These are phyloP conservation scores for Fomitopsis betulina DNA, from an alignment of 1,284 basidiomycete species.

Conservation along the genomic window DNA sequence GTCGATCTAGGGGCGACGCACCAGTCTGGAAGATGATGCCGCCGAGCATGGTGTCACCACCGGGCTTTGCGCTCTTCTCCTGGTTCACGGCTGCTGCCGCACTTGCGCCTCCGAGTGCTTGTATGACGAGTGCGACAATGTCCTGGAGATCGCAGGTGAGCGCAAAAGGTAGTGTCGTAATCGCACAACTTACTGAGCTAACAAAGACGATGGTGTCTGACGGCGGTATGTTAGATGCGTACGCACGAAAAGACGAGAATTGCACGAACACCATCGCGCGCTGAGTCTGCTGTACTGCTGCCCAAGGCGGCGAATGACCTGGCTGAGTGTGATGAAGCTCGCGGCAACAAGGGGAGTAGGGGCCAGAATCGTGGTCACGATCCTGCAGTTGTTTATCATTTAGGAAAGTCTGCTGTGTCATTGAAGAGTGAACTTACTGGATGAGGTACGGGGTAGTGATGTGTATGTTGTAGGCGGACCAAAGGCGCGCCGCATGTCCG, in stretches of 20 bases:
- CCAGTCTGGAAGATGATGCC: constrained; percentile 55
- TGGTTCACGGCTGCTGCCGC: constrained; percentile 36
- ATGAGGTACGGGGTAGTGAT: constrained; percentile 34
- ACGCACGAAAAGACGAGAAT: background rate
- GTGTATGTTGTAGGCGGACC: constrained; percentile 27
- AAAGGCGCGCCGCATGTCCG: constrained; percentile 37
- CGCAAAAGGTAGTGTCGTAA: no score
- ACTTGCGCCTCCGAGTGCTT: constrained; percentile 50
- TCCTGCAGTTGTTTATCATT: constrained; percentile 22
- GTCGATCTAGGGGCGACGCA: constrained; percentile 18
- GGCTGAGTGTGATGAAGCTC: constrained; percentile 45
- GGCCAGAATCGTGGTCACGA: constrained; percentile 36
- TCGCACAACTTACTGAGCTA: constrained; percentile 38
- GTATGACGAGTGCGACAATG: constrained; percentile 45
- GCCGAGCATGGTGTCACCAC: constrained; percentile 48
- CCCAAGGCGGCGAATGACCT: constrained; percentile 37
- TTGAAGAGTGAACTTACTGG: constrained; percentile 36
- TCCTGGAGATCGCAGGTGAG: constrained; percentile 31
- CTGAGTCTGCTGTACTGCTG: constrained; percentile 28
- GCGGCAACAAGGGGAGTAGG: constrained; percentile 47
- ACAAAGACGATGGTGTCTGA: constrained; percentile 51
- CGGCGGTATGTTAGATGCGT: background rate
- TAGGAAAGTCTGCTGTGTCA: background rate
- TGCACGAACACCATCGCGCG: constrained; percentile 38
- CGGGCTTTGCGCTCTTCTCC: constrained; percentile 22